Base-by-base conservation (phyloP, 768 basidiomycete species). In the Podaxis mareebaensis region DNA sequence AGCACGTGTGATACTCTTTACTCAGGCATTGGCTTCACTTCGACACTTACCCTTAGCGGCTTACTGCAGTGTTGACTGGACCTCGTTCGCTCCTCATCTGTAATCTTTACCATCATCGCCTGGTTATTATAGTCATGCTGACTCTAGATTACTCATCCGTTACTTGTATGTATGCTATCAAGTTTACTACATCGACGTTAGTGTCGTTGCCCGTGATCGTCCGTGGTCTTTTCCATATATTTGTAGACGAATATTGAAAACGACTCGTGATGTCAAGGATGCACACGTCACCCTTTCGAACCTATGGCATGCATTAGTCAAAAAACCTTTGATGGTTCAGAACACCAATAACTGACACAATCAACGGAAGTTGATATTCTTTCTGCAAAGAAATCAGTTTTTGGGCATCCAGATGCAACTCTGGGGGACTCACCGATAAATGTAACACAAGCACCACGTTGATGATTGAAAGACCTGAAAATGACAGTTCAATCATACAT, bases 221-320 rank as follows among this genome's bases (percentile, higher is more conserved):
- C 13, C 13, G 5, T 15, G 10, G 11, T 5, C 42, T 13, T 44
- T 44, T 44, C 42, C 15, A 15, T 33, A 52, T 10, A 39, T 42
- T 52, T 60, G n/a, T 22, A 26, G 39, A 20, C 59, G 59, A 28
- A 60, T 60, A 28, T 60, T 60, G 33, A 60, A 52, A n/a, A 60
- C 22, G 20, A 60, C 59, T 7, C 49, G 59, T 22, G 59, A 60
- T 4, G 59, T 60, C 36, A 60, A 39, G 30, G 59, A 33, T 17
- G 59, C 38, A 8, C 30, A 13, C 22, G 52, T 53, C 22, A 60
- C 59, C 15, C 59, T 38, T 39, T 60, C 49, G 20, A 60, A 40
- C 33, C 59, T 60, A 52, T 11, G 36, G 22, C 5, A n/a, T 15
- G 13, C 4, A 33, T 49, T 49, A 38, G 46, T 38, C 24, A 39